A percentile compares a stretch with the other conserved stretches of the same genome.
phyloP scores from a whole-genome alignment of 495 filamentous ascomycete genomes.

The Lasiosphaeriaceae sp. region DNA sequence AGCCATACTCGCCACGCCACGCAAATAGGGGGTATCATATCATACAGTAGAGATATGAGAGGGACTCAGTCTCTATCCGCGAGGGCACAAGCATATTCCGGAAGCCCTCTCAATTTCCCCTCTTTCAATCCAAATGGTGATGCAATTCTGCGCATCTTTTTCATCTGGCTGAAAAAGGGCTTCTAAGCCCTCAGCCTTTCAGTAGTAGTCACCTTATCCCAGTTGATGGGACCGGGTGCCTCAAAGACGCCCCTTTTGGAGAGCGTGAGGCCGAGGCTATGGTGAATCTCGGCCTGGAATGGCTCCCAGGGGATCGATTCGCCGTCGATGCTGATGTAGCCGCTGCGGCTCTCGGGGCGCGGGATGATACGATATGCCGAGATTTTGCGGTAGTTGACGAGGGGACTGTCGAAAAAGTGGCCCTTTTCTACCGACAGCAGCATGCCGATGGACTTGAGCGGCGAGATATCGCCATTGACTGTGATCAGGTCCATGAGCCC shows the following conservation, averaged over 20 bases:
- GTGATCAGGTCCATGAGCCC: conserved; percentile 81
- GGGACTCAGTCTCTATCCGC: too few relatives aligned
- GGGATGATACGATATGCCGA: conserved; percentile 79
- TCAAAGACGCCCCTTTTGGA: conserved; percentile 72
- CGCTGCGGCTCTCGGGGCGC: conserved; percentile 54
- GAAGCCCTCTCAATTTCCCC: too few relatives aligned
- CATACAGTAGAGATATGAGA: too few relatives aligned
- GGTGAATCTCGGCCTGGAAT: conserved; percentile 87
- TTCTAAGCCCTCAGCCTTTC: conserved; percentile 23
- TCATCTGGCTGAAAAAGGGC: not conserved
- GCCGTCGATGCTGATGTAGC: conserved; percentile 93
- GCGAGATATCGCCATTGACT: conserved; percentile 69
- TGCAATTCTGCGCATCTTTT: not conserved
- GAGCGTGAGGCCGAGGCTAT: conserved; percentile 78
- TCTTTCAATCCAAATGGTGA: too few relatives aligned
- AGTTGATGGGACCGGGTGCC: conserved; percentile 55
- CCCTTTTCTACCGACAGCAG: conserved; percentile 67
- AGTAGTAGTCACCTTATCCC: conserved; percentile 34
- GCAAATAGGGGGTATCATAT: too few relatives aligned
- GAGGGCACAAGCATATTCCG: too few relatives aligned
- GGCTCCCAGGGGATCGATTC: conserved; percentile 80
- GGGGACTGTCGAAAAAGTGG: conserved; percentile 70
- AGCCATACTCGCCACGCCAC: too few relatives aligned
- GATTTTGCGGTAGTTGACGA: conserved; percentile 78
- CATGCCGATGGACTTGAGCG: conserved; percentile 57